Base-by-base conservation (phyloP, 163 green algal species). In the Coccomyxa subellipsoidea region DNA sequence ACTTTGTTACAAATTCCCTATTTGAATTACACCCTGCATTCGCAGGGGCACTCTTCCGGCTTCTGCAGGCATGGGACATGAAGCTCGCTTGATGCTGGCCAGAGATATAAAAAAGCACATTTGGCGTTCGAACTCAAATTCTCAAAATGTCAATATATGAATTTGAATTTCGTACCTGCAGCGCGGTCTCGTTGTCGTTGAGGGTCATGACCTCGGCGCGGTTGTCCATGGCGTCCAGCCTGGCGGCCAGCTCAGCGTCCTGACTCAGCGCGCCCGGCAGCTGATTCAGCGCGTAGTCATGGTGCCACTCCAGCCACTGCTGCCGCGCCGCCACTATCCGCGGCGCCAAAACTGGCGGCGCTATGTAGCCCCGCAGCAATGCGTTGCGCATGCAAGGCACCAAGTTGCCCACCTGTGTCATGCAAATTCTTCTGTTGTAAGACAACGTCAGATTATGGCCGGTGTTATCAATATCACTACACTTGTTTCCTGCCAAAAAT, bases 231-330 rank as follows among this genome's bases (percentile, higher is more conserved):
- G 23, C 66, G 8, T 73, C 29, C 1, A 73, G 0, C 1, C n/a
- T 27, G 27, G 18, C 66, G 2, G 23, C 27, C 27, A 73, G 18
- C 66, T 27, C 66, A 32, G 27, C 29, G n/a, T 73, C 66, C 8
- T 73, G 8, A 23, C 21, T 23, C 1, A 73, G 27, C 8, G n/a
- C 23, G 7, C 27, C 34, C n/a, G 34, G 71, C 71, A 53, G 71
- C 71, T 77, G 71, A 25, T 77, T 77, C 31, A 40, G 32, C 38
- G 75, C 35, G 38, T 37, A 79, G 75, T 79, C 75, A 9, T 69
- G 37, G 38, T 79, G 75, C 75, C 75, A 79, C 21, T 59, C 38
- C 36, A 54, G 37, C 75, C 75, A 79, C 38, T 69, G 75, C 4
- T 59, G 3, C 36, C 37, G 35, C 32, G 31, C 75, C 7, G 25